A percentile compares a stretch with the other conserved stretches of the same genome.
phyloP scores from a whole-genome alignment of 2,329 filamentous ascomycete genomes.

The Metarhizium guizhouense region DNA sequence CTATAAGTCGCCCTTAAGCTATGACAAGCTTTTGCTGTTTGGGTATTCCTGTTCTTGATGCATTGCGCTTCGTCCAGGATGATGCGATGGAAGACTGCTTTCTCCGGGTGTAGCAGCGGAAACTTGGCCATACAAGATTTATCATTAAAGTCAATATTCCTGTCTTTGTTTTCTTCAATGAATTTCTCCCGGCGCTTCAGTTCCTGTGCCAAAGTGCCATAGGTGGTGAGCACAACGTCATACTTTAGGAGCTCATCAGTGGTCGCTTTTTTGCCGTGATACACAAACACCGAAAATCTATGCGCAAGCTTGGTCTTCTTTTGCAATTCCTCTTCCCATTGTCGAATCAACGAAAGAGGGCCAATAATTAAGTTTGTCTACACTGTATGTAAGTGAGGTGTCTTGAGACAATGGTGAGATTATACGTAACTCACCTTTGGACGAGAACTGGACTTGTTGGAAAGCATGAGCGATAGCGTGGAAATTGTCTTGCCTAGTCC shows the following conservation, averaged over 20 bases:
- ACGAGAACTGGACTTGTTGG: conserved; percentile 45
- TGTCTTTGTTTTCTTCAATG: conserved; percentile 37
- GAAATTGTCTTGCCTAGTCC: conserved; percentile 86
- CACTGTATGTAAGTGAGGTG: conserved; percentile 18
- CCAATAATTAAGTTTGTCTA: conserved; percentile 79
- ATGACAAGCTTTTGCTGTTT: conserved; percentile 60
- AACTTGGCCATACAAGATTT: conserved; percentile 29
- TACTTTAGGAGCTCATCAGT: conserved; percentile 53
- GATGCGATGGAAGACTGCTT: conserved; percentile 64
- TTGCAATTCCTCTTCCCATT: conserved; percentile 76
- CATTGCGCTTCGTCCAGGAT: conserved; percentile 80
- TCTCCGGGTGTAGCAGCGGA: conserved; percentile 50
- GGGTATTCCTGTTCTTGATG: conserved; percentile 70
- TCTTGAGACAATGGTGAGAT: conserved; percentile 16
- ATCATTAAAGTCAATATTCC: conserved; percentile 26
- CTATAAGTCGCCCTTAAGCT: conserved; percentile 58
- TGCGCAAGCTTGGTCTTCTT: conserved; percentile 55
- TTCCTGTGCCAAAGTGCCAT: conserved; percentile 59
- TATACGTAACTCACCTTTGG: conserved; percentile 22
- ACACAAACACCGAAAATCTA: conserved; percentile 55
- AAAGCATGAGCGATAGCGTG: conserved; percentile 67
- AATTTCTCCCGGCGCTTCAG: conserved; percentile 55
- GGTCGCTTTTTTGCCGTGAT: conserved; percentile 60
- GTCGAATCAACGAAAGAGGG: conserved; percentile 69
- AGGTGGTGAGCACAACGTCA: conserved; percentile 78